Evolutionary conservation across 192 early-diverging fungal genomes (phyloP), one percentile per base, ranked within the genome.

Genomic region (Tieghemiomyces parasiticus): DNA sequence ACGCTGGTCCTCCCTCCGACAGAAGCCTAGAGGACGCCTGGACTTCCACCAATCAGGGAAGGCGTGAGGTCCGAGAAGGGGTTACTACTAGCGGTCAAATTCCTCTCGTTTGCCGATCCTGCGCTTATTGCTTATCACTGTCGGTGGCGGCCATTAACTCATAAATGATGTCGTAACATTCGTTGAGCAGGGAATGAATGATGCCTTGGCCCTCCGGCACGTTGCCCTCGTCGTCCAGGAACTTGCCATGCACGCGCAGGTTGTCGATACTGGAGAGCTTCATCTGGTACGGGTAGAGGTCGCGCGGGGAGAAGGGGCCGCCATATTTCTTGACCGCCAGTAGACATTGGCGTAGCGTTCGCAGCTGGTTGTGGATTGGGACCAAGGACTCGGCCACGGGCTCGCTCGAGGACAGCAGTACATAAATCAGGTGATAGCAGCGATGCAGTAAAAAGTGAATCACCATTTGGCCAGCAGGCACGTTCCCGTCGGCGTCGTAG

Each of bases 281-380:
- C 81, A 94, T 84, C 70, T 92, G 88, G 71, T 91, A 93, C 20
- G 86, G 87, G 67, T 90, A 84, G 50, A 93, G 62, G 47, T 91
- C 87, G 32, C 78, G 76, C 9, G 75, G 73, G 53, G 85, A 80
- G 60, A 88, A 68, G 30, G 83, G 79, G 24, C 86, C 83, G 44
- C 86, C 88, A 72, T 87, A 91, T 68, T 88, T 86, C 61, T 80
- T 82, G 34, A 91, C 80, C 61, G 89, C 86, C 4, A 81, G 49
- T 42, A 93, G 65, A 58, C 88, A 90, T 58, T 81, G 76, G 52
- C 84, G 77, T 30, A 93, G 78, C 19, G 91, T 91, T 46, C 82
- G 72, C 48, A 93, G 78, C 66, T 90, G 86, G 68, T 89, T 90
- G 61, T 87, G 83, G n/a, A 91, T 77, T 2, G 83, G 84, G 78